Evolutionary conservation across 2,329 filamentous ascomycete genomes (phyloP), one percentile per base, ranked within the genome.

Genomic region (Colletotrichum chrysophilum): DNA sequence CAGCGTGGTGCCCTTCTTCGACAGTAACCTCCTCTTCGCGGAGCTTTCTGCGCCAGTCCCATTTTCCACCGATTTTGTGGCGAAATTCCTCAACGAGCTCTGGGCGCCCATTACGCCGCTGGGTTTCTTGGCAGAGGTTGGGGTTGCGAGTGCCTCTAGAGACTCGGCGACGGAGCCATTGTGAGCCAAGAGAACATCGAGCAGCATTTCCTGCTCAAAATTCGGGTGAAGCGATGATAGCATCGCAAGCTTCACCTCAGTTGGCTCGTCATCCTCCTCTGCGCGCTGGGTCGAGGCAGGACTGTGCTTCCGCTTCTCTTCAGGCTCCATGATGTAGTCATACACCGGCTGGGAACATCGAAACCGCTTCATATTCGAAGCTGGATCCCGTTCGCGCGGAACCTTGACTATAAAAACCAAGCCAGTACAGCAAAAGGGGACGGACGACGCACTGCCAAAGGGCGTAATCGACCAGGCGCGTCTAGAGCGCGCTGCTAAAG

Each of bases 161-260:
- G 95, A 93, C 10, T 89, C 85, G 24, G 93, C 86, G 1, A 98
- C 93, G 1, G 92, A 95, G 0, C 97, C 97, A 32, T 96, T 91
- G 75, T 94, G 92, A 0, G 92, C 92, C 1, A 98, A 87, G 0
- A 98, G 88, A 7, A 95, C 87, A 78, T 98, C 96, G 0, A 99
- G 89, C 1, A 98, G 87, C 0, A 89, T 87, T 43, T 93, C 91
- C 62, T 94, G 92, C 9, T 92, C 88, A 5, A 93, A 78, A 1
- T 87, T 82, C 0, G 94, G 92, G 78, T 96, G 90, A 0, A 98
- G 85, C 1, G 97, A 98, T 3, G 93, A 91, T 4, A 99, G 87
- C 2, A 98, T 87, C 2, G 96, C 96, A 16, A 99, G 86, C 81
- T 98, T 98, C 79, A 97, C 88, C 77, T 98, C 97, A 0, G 97